Evolutionary conservation across 2,329 filamentous ascomycete species (phyloP).

Genomic region (Stemphylium beticola): DNA sequence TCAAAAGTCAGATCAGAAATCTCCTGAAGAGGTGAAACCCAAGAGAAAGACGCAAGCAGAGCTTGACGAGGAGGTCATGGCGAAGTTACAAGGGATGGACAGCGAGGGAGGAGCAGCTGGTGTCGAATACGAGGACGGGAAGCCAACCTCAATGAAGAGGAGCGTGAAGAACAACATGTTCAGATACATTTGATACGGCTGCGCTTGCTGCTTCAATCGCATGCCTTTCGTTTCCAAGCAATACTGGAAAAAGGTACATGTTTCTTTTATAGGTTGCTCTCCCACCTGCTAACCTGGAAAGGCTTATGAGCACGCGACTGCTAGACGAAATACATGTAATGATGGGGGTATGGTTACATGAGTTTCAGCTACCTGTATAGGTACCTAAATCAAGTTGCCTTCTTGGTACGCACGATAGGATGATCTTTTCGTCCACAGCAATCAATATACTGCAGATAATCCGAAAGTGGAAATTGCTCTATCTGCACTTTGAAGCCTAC

Average conservation of each 20-base stretch:
- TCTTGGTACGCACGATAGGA: too few relatives aligned
- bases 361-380: too few relatives aligned
- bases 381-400: too few relatives aligned
- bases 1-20: slow-evolving; percentile 19
- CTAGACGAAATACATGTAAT: too few relatives aligned
- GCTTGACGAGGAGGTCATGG: slow-evolving; percentile 69
- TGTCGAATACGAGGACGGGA: slow-evolving; percentile 76
- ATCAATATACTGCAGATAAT: too few relatives aligned
- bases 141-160: slow-evolving; percentile 74
- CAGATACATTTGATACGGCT: slow-evolving; percentile 61
- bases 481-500: too few relatives aligned
- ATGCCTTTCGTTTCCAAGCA: neutral
- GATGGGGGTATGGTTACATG: too few relatives aligned
- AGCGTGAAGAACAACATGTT: slow-evolving; percentile 81
- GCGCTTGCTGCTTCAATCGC: too few relatives aligned
- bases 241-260: neutral
- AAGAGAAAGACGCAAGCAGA: slow-evolving; percentile 65
- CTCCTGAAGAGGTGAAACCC: slow-evolving; percentile 21
- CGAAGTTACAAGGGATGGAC: slow-evolving; percentile 69
- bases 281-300: neutral
- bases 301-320: neutral
- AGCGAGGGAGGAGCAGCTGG: slow-evolving; percentile 75
- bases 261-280: neutral
- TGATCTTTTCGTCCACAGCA: too few relatives aligned
- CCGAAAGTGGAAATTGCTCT: too few relatives aligned